Percentiles rank a stretch among this genome's conserved stretches.
Evolutionary conservation across 768 basidiomycete genomes (phyloP).

Genomic region (Kwoniella europaea): DNA sequence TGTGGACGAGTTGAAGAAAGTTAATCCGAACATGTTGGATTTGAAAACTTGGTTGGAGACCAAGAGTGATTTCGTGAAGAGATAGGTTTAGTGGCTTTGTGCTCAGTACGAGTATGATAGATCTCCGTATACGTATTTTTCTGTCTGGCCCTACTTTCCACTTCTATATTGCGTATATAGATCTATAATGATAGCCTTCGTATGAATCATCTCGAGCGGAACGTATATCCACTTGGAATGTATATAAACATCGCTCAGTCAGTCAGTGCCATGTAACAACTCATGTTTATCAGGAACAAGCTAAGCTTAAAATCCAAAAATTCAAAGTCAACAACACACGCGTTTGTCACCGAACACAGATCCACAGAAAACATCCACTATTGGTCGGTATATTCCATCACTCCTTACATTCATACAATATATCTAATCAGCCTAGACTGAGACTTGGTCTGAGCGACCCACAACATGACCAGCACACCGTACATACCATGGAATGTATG

Average conservation of each 20-base stretch:
- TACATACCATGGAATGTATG: constrained; percentile 9
- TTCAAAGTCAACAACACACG: background rate
- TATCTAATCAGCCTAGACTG: too few relatives aligned
- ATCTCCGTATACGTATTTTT: too few relatives aligned
- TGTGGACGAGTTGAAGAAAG: background rate
- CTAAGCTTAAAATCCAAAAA: background rate
- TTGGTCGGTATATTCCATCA: too few relatives aligned
- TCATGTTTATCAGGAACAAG: too few relatives aligned
- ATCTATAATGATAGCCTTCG: too few relatives aligned
- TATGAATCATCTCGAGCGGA: too few relatives aligned
- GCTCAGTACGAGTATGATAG: background rate
- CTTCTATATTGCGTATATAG: too few relatives aligned
- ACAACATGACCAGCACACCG: background rate
- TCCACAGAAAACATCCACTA: background rate
- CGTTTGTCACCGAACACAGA: background rate
- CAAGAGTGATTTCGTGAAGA: constrained; percentile 16
- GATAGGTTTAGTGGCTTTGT: background rate
- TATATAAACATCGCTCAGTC: too few relatives aligned
- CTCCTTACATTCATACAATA: too few relatives aligned
- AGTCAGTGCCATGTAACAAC: too few relatives aligned
- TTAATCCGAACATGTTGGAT: constrained; percentile 18
- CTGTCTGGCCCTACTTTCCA: too few relatives aligned
- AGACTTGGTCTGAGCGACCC: background rate
- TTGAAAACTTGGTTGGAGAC: constrained; percentile 22
- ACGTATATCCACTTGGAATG: too few relatives aligned